Evolutionary conservation across 2,329 filamentous ascomycete genomes (phyloP), one percentile per base, ranked within the genome.

Genomic region (Arthrinium phaeospermum): DNA sequence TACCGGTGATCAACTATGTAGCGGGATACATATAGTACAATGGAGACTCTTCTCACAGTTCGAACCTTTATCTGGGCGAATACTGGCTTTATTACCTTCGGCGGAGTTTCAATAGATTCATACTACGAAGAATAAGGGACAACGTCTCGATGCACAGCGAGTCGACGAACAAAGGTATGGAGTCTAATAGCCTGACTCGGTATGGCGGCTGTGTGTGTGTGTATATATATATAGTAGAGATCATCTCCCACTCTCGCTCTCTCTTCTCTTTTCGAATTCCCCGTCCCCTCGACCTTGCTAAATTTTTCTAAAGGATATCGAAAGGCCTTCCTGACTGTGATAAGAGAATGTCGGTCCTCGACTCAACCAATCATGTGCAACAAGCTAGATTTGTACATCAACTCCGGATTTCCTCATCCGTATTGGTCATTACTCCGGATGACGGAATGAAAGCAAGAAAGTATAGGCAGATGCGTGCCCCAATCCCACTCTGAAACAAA

Each of bases 401-500:
- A 64, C 57, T 41, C 57, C 57, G 57, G 57, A 64, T 64, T 24
- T 64, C 57, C 57, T 41, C 34, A 64, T 64, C 57, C 57, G 34
- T 22, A 41, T 34, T 41, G n/a, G 57, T 41, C 57, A 64, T 64
- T 64, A 64, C 34, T 41, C 57, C 57, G 41, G 34, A 64, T 64
- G 57, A 64, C 57, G 34, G 57, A 30, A 64, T 41, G 57, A 41
- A 64, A 64, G 57, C 57, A 64, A 64, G 57, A 64, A 64, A 64
- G 57, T 64, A 64, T n/a, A 41, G 57, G 57, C 57, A 64, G 34
- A 64, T 64, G 8, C 19, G 16, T 61, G 53, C 57, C 34, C 34
- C 57, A 64, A 64, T 64, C 57, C 57, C 57, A 41, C 57, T 41
- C 57, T 47, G 27, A 30, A 57, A 80, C 79, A 81, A 81, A 81